Conservation (phyloP, 1,284 basidiomycete genomes). For the Ustilago hordei region DNA sequence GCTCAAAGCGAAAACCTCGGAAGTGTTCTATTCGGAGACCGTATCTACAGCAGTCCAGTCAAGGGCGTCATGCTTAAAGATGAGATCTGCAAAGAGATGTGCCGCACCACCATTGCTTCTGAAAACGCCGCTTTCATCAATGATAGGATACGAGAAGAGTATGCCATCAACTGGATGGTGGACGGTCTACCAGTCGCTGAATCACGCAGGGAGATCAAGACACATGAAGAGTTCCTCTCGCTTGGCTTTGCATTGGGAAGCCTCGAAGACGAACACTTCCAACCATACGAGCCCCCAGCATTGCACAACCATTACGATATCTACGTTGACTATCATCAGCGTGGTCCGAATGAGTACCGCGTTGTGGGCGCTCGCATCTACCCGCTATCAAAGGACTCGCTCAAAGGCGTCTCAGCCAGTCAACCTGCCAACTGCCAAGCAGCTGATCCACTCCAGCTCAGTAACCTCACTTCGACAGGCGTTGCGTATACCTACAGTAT, state of each 20-base stretch:
- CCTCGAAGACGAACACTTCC: conserved; percentile 69
- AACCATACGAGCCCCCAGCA: conserved; percentile 61
- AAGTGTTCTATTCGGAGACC: conserved; percentile 93
- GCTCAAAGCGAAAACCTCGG: conserved; percentile 89
- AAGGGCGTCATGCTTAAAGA: conserved; percentile 82
- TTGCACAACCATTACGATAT: conserved; percentile 67
- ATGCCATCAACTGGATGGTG: conserved; percentile 93
- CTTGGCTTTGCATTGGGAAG: conserved; percentile 70
- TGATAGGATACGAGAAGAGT: conserved; percentile 89
- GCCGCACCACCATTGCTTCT: conserved; percentile 76
- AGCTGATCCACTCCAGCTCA: conserved; percentile 51
- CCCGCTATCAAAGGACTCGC: conserved; percentile 56
- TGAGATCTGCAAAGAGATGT: conserved; percentile 82
- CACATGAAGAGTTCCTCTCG: conserved; percentile 74
- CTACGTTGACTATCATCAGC: conserved; percentile 67
- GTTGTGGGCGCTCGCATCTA: conserved; percentile 67
- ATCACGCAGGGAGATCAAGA: conserved; percentile 50
- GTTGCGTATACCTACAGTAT: conserved; percentile 91
- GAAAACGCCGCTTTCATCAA: conserved; percentile 90
- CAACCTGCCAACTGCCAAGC: conserved; percentile 51
- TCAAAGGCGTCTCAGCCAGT: conserved; percentile 29
- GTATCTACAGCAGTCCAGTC: conserved; percentile 91
- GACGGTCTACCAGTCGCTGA: conserved; percentile 89
- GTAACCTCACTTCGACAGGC: conserved; percentile 76
- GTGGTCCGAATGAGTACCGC: conserved; percentile 61